phyloP scores from a whole-genome alignment of 2,329 filamentous ascomycete species.

The Alternaria sp. region DNA sequence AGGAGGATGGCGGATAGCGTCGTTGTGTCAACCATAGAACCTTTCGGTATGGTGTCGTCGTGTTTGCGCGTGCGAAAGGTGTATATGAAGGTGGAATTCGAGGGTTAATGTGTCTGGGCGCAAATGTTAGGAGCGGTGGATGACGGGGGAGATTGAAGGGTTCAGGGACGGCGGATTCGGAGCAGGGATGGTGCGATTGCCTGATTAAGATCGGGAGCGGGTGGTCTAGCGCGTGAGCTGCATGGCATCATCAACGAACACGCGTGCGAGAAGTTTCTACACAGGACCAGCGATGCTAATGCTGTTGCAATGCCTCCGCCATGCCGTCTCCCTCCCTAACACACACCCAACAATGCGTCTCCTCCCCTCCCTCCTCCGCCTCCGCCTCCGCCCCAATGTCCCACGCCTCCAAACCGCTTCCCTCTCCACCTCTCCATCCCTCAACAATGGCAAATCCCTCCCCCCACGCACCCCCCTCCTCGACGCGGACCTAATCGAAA shows the following conservation, averaged over 20 bases:
- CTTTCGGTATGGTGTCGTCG: neutral
- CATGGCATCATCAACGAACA: neutral
- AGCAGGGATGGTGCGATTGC: neutral
- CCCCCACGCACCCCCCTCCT: slow-evolving; percentile 78
- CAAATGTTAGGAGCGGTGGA: neutral
- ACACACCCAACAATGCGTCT: slow-evolving; percentile 12
- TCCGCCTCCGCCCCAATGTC: slow-evolving; percentile 4
- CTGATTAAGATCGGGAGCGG: neutral
- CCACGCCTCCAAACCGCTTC: slow-evolving; percentile 16
- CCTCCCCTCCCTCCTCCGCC: neutral
- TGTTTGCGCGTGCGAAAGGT: neutral
- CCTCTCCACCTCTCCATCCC: slow-evolving; percentile 22
- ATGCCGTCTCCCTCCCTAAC: slow-evolving; percentile 12
- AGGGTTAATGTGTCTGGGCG: no score
- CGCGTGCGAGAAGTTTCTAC: neutral
- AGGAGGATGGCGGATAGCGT: slow-evolving; percentile 46
- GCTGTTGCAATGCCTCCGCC: slow-evolving; percentile 20
- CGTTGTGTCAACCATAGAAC: slow-evolving; percentile 41
- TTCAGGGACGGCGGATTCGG: slow-evolving; percentile 14
- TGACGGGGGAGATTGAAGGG: slow-evolving; percentile 4
- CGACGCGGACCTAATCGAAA: slow-evolving; percentile 81
- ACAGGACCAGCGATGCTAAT: neutral
- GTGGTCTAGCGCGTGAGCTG: neutral
- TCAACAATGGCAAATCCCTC: slow-evolving; percentile 27
- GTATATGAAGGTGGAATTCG: no score